Conservation (phyloP, 2,329 filamentous ascomycete genomes). For the Pseudogymnoascus sp. region DNA sequence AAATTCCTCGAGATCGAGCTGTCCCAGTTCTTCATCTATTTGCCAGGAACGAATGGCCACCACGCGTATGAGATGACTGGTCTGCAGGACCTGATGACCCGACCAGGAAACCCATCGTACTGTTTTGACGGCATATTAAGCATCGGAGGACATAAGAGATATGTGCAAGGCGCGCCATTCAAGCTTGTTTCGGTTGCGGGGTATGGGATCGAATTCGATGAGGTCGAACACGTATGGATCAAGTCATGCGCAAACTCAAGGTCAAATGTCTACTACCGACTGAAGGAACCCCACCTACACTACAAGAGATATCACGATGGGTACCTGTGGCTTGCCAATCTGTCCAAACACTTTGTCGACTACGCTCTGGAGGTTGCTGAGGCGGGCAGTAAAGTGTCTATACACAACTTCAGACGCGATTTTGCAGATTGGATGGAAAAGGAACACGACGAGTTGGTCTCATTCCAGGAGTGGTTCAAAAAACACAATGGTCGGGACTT, state of each 20-base stretch:
- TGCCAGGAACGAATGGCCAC: conserved; percentile 23
- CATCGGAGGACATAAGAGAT: conserved; percentile 32
- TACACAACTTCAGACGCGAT: conserved; percentile 46
- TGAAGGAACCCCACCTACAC: conserved; percentile 45
- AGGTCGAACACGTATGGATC: conserved; percentile 54
- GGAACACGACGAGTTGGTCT: conserved; percentile 33
- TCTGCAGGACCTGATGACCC: conserved; percentile 42
- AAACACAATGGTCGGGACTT: conserved; percentile 50
- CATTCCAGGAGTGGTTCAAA: conserved; percentile 46
- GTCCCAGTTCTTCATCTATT: conserved; percentile 50
- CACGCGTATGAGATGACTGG: conserved; percentile 44
- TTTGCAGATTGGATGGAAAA: conserved; percentile 50
- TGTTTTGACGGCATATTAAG: conserved; percentile 54
- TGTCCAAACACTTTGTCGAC: conserved; percentile 65
- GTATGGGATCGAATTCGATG: conserved; percentile 44
- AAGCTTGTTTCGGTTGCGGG: conserved; percentile 53
- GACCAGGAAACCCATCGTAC: conserved; percentile 31
- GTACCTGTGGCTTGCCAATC: conserved; percentile 62
- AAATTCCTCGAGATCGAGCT: conserved; percentile 40
- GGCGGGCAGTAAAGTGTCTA: conserved; percentile 31
- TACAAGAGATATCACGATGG: conserved; percentile 54
- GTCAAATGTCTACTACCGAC: conserved; percentile 52
- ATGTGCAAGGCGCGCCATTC: conserved; percentile 49
- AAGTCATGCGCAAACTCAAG: conserved; percentile 40
- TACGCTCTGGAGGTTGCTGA: conserved; percentile 31